A percentile compares a stretch with the other conserved stretches of the same genome.
Conservation (phyloP, 164 flowering plant genomes). For the grape (Vitis vinifera) region ASM3070453v1 NC_081822.1:13731001-13731500, state of each 20-base stretch:
- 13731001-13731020: too few relatives aligned
- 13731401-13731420: neutral
- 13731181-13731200: too few relatives aligned
- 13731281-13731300: neutral
- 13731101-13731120: too few relatives aligned
- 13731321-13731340: neutral
- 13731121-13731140: too few relatives aligned
- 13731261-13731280: neutral
- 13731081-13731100: too few relatives aligned
- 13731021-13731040: too few relatives aligned
- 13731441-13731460: slow-evolving; percentile 41
- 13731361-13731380: neutral
- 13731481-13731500: slow-evolving; percentile 97
- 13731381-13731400: neutral
- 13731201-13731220: too few relatives aligned
- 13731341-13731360: neutral
- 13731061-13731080: too few relatives aligned
- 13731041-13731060: too few relatives aligned
- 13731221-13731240: neutral
- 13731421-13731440: too few relatives aligned
- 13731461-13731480: slow-evolving; percentile 83
- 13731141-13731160: too few relatives aligned
- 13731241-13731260: neutral
- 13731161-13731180: too few relatives aligned
- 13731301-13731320: neutral